phyloP scores from a whole-genome alignment of 2,329 filamentous ascomycete species.

The Fusarium zealandicum region DNA sequence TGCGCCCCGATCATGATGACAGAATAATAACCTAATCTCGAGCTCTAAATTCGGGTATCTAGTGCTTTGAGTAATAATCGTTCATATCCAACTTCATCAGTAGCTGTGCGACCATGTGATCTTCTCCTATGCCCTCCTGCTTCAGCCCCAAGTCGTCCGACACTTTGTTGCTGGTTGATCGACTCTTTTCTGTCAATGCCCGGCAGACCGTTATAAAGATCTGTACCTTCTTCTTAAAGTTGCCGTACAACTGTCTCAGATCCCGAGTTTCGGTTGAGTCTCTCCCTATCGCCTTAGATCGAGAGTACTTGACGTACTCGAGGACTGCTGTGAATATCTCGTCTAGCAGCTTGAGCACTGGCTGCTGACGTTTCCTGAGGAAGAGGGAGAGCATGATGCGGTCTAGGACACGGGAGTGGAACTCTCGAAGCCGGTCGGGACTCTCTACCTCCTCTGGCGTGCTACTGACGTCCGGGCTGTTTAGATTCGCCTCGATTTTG shows the following conservation, averaged over 20 bases:
- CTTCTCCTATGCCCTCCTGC: conserved; percentile 50
- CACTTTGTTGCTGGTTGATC: conserved; percentile 44
- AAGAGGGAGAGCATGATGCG: conserved; percentile 77
- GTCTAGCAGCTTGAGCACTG: conserved; percentile 75
- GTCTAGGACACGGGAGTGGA: conserved; percentile 77
- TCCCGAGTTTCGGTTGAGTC: conserved; percentile 26
- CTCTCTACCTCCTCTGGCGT: conserved; percentile 53
- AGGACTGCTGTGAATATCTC: conserved; percentile 79
- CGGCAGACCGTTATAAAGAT: conserved; percentile 78
- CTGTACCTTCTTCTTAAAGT: conserved; percentile 74
- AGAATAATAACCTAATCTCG: too few relatives aligned
- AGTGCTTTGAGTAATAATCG: conserved; percentile 62
- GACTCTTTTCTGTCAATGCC: conserved; percentile 69
- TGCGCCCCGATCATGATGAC: too few relatives aligned
- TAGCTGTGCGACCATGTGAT: conserved; percentile 72
- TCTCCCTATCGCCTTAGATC: conserved; percentile 48
- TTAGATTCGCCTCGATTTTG: conserved; percentile 65
- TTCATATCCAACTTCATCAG: conserved; percentile 75
- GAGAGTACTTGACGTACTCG: conserved; percentile 66
- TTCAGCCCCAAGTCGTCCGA: conserved; percentile 46
- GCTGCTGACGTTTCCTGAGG: conserved; percentile 75
- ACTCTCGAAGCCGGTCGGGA: conserved; percentile 70
- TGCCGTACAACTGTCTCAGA: conserved; percentile 61
- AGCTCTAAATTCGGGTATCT: background rate
- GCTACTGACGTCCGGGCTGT: conserved; percentile 49